phyloP scores from a whole-genome alignment of 495 filamentous ascomycete genomes.

The Rhypophila decipiens region DNA sequence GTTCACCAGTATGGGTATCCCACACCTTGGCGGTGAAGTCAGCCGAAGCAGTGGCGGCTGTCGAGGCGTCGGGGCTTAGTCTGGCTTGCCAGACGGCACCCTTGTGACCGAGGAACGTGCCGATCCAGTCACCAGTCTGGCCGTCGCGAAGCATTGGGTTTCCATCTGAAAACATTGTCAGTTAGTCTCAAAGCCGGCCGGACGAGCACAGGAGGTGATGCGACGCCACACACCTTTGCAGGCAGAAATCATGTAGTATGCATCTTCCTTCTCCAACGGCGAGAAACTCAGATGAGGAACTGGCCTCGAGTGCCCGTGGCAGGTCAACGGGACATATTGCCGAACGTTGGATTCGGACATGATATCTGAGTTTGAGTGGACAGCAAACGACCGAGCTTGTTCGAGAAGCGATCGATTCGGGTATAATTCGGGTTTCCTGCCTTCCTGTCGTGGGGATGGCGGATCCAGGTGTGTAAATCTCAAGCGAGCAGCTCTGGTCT shows the following conservation, averaged over 20 bases:
- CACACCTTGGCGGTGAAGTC: constrained; percentile 97
- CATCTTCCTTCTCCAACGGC: constrained; percentile 68
- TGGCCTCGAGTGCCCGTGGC: constrained; percentile 93
- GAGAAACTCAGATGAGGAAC: constrained; percentile 96
- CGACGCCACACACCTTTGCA: constrained; percentile 74
- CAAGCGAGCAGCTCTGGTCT: too few species aligned
- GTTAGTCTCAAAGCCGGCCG: neutral
- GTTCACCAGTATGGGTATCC: constrained; percentile 93
- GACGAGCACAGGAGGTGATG: neutral
- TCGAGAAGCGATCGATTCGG: neutral
- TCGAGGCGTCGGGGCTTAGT: constrained; percentile 77
- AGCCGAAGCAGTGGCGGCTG: constrained; percentile 87
- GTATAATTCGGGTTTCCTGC: too few species aligned
- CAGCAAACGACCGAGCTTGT: neutral
- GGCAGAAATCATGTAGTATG: constrained; percentile 93
- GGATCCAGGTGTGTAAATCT: too few species aligned
- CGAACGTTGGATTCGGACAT: constrained; percentile 46
- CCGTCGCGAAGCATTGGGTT: constrained; percentile 98
- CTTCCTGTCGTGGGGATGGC: too few species aligned
- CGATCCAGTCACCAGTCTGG: constrained; percentile 96
- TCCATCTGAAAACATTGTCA: constrained; percentile 54
- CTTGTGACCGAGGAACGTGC: constrained; percentile 96
- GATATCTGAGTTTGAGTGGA: constrained; percentile 1
- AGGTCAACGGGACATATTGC: constrained; percentile 78
- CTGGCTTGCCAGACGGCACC: constrained; percentile 95